Evolutionary conservation across 1,284 basidiomycete genomes (phyloP).

Genomic region (Leccinum griseonigrum): DNA sequence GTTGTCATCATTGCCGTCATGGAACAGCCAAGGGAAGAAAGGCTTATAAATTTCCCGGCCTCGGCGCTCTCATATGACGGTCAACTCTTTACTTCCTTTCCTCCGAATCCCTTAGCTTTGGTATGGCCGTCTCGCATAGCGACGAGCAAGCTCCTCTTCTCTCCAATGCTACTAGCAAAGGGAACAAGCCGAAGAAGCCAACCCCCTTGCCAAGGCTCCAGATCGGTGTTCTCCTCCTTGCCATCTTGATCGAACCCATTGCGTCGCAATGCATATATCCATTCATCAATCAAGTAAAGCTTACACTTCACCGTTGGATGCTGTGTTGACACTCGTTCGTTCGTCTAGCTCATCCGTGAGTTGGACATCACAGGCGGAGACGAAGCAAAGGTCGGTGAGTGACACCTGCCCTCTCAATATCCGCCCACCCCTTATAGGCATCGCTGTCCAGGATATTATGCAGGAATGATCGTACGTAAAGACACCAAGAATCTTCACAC

Average conservation of each 20-base stretch:
- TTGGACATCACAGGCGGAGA: constrained; percentile 49
- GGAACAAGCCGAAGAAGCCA: constrained; percentile 18
- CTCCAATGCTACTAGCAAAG: constrained; percentile 9
- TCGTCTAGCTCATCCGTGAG: constrained; percentile 43
- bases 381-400: constrained; percentile 43
- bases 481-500: constrained; percentile 7
- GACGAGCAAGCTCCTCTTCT: constrained; percentile 42
- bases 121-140: constrained; percentile 15
- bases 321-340: constrained; percentile 2
- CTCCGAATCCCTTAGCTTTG: background rate
- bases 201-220: constrained; percentile 45
- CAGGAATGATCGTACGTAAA: constrained; percentile 51
- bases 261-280: constrained; percentile 60
- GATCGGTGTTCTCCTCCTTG: constrained; percentile 37
- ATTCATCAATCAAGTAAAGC: constrained; percentile 47
- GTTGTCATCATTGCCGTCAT: background rate
- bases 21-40: background rate
- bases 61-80: background rate
- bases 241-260: constrained; percentile 56
- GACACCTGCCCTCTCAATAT: background rate
- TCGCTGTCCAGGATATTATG: constrained; percentile 48
- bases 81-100: background rate
- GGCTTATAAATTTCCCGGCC: constrained; percentile 19
- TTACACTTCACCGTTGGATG: background rate
- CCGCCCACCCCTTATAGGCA: background rate